Evolutionary conservation across 305 asterid species (phyloP).

Genomic region (Lippia alba): DNA sequence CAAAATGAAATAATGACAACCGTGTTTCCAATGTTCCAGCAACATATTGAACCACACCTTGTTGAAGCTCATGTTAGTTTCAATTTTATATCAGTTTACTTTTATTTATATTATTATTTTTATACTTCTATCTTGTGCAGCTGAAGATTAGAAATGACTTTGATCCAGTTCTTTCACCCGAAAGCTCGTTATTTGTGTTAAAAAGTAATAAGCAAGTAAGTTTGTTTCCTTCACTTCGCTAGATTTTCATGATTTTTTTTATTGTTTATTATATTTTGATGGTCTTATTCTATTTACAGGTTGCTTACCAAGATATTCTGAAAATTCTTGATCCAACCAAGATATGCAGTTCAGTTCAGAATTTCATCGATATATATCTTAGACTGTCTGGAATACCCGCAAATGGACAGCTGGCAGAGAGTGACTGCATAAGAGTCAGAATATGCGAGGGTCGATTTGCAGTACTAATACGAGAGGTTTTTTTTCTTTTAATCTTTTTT

Average conservation of each 20-base stretch:
- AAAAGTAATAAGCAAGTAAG: slow-evolving; percentile 92
- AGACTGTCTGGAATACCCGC: slow-evolving; percentile 77
- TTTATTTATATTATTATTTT: no score
- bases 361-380: slow-evolving; percentile 84
- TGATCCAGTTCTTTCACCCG: slow-evolving; percentile 98
- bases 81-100: not conserved
- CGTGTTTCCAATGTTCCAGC: slow-evolving; percentile 99
- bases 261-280: slow-evolving; percentile 23
- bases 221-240: slow-evolving; percentile 26
- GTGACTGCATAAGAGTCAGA: slow-evolving; percentile 94
- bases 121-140: slow-evolving; percentile 55
- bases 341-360: slow-evolving; percentile 95
- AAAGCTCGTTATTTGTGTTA: slow-evolving; percentile 92
- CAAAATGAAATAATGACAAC: slow-evolving; percentile 94
- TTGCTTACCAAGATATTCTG: slow-evolving; percentile 88
- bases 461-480: slow-evolving; percentile 91
- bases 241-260: slow-evolving; percentile 12
- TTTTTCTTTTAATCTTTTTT: slow-evolving; percentile 29
- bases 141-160: slow-evolving; percentile 97
- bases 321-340: slow-evolving; percentile 90
- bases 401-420: slow-evolving; percentile 83
- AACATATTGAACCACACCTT: slow-evolving; percentile 98
- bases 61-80: slow-evolving; percentile 97
- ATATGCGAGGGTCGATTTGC: slow-evolving; percentile 99
- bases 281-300: slow-evolving; percentile 53